Percentiles rank a stretch among this genome's conserved stretches.
phyloP scores from a whole-genome alignment of 2,329 filamentous ascomycete species.

The Fusarium sp. region DNA sequence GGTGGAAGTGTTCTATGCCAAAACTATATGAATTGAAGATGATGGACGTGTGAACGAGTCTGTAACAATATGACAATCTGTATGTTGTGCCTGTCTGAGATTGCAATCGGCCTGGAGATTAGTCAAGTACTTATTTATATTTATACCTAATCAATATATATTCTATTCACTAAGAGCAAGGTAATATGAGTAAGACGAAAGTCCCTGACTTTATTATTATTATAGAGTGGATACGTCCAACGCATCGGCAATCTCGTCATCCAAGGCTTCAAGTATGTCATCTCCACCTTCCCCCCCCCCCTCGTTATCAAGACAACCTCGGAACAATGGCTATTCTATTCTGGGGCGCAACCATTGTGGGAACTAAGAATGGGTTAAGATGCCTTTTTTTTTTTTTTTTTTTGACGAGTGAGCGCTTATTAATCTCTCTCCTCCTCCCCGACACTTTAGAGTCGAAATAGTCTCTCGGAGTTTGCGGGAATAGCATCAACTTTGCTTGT shows the following conservation, averaged over 20 bases:
- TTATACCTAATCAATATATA: not conserved
- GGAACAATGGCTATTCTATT: not conserved
- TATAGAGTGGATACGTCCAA: not conserved
- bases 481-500: not conserved
- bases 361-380: not conserved
- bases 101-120: too few relatives aligned
- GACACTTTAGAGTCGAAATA: not conserved
- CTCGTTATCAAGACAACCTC: not conserved
- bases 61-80: not conserved
- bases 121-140: not conserved
- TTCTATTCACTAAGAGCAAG: not conserved
- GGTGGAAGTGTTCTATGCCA: not conserved
- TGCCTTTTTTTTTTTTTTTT: too few relatives aligned
- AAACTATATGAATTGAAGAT: not conserved
- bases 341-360: not conserved
- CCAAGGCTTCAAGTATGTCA: not conserved
- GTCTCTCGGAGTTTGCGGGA: not conserved
- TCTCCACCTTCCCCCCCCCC: not conserved
- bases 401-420: not conserved
- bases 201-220: not conserved
- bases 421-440: not conserved
- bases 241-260: not conserved
- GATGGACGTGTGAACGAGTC: not conserved
- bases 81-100: not conserved
- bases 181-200: not conserved